Percentiles rank a stretch among this genome's conserved stretches.
Evolutionary conservation across 2,329 filamentous ascomycete genomes (phyloP).

Genomic region (Fusarium sp.): DNA sequence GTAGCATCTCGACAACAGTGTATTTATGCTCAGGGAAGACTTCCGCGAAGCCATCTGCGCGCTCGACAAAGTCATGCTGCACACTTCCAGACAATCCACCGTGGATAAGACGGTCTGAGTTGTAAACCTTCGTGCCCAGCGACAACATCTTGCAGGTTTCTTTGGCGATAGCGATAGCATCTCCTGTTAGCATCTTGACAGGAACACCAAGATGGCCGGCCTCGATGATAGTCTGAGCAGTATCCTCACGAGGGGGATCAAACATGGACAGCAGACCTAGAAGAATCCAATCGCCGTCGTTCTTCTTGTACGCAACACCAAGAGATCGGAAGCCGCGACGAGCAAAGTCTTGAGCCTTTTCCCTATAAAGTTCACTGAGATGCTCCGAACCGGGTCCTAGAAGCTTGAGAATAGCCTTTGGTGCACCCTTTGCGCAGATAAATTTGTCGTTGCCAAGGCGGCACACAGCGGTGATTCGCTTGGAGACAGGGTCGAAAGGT

Average conservation of each 20-base stretch:
- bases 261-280: constrained; percentile 29
- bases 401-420: constrained; percentile 9
- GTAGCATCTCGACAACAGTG: constrained; percentile 26
- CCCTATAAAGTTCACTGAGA: constrained; percentile 14
- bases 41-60: constrained; percentile 28
- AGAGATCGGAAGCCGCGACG: constrained; percentile 25
- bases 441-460: constrained; percentile 6
- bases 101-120: constrained; percentile 18
- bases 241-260: constrained; percentile 23
- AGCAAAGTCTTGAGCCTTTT: constrained; percentile 31
- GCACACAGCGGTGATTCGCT: constrained; percentile 29
- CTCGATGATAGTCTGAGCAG: constrained; percentile 26
- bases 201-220: constrained; percentile 22
- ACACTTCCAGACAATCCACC: constrained; percentile 25
- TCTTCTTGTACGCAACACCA: constrained; percentile 35
- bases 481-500: constrained; percentile 26
- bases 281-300: constrained; percentile 25
- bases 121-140: constrained; percentile 19
- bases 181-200: constrained; percentile 31
- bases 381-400: constrained; percentile 9
- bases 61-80: constrained; percentile 31
- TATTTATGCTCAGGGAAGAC: constrained; percentile 30
- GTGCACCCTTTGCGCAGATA: constrained; percentile 21
- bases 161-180: constrained; percentile 27
- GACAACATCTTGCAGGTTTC: constrained; percentile 34